These are phyloP conservation scores for Dipteronia sinensis DNA, from an alignment of 345 rosid species.

Conservation along the genomic window DNA sequence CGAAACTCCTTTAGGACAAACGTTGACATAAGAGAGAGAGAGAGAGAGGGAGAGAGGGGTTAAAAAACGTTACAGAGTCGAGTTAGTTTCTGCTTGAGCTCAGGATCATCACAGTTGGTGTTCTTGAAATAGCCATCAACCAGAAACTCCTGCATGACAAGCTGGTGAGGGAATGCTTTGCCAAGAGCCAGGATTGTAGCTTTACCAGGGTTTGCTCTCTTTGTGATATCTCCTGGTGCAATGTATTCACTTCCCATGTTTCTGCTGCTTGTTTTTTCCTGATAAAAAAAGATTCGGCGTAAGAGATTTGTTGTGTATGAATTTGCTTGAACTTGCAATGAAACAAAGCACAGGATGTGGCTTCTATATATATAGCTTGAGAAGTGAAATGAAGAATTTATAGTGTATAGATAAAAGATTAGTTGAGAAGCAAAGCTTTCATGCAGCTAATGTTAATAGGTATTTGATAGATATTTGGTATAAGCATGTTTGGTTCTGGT, in stretches of 20 bases:
- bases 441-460: constrained; percentile 30
- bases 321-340: constrained; percentile 21
- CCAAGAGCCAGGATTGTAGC: constrained; percentile 86
- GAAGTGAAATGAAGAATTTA: constrained; percentile 7
- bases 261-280: constrained; percentile 11
- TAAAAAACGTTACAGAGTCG: constrained; percentile 62
- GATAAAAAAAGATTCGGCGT: not conserved
- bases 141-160: constrained; percentile 89
- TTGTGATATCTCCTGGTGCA: constrained; percentile 30
- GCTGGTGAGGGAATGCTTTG: constrained; percentile 97
- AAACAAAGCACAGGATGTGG: not conserved
- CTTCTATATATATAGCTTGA: constrained; percentile 26
- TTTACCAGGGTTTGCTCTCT: constrained; percentile 53
- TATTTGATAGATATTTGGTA: constrained; percentile 57
- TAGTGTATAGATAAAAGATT: constrained; percentile 20
- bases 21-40: no score
- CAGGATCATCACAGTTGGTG: constrained; percentile 92
- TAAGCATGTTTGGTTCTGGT: constrained; percentile 10
- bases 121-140: constrained; percentile 89
- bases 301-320: constrained; percentile 2
- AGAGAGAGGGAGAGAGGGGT: no score
- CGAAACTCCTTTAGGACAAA: not conserved
- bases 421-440: constrained; percentile 50
- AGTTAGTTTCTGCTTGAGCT: constrained; percentile 81
- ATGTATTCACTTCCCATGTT: constrained; percentile 57